Percentiles rank a stretch among this genome's conserved stretches.
Conservation (phyloP, 495 filamentous ascomycete species). For the Penicillium canariense region DNA sequence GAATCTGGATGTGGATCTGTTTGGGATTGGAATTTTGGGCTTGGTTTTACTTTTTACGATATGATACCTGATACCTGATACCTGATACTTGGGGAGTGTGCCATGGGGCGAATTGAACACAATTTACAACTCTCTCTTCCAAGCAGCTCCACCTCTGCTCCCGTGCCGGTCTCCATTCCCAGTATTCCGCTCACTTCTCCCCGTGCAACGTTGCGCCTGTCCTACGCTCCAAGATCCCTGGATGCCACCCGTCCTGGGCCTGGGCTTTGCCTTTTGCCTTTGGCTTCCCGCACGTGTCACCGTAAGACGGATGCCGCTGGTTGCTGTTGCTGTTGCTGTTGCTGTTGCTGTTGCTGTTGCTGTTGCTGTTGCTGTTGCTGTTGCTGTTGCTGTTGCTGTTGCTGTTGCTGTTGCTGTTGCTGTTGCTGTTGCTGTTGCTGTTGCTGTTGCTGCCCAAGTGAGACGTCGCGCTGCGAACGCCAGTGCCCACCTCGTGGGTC, state of each 20-base stretch:
- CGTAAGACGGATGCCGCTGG: not conserved
- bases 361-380: too few relatives aligned
- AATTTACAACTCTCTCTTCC: not conserved
- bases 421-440: too few relatives aligned
- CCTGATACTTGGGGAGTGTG: too few relatives aligned
- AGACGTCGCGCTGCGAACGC: too few relatives aligned
- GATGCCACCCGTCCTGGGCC: too few relatives aligned
- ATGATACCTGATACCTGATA: too few relatives aligned
- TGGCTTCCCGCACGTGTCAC: not conserved
- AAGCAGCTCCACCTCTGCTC: not conserved
- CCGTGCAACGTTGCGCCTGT: slow-evolving; percentile 20
- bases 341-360: too few relatives aligned
- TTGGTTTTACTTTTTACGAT: slow-evolving; percentile 22
- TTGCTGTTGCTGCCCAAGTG: slow-evolving; percentile 21
- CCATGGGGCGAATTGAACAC: slow-evolving; percentile 1
- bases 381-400: too few relatives aligned
- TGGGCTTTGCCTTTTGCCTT: too few relatives aligned
- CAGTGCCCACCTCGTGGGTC: too few relatives aligned
- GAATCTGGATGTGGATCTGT: slow-evolving; percentile 3
- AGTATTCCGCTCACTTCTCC: not conserved
- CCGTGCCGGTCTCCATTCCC: not conserved
- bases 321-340: not conserved
- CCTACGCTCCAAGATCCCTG: slow-evolving; percentile 5
- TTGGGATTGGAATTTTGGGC: slow-evolving; percentile 1
- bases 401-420: too few relatives aligned